Conservation (phyloP, 2,329 filamentous ascomycete genomes). For the Stagonosporopsis vannaccii region DNA sequence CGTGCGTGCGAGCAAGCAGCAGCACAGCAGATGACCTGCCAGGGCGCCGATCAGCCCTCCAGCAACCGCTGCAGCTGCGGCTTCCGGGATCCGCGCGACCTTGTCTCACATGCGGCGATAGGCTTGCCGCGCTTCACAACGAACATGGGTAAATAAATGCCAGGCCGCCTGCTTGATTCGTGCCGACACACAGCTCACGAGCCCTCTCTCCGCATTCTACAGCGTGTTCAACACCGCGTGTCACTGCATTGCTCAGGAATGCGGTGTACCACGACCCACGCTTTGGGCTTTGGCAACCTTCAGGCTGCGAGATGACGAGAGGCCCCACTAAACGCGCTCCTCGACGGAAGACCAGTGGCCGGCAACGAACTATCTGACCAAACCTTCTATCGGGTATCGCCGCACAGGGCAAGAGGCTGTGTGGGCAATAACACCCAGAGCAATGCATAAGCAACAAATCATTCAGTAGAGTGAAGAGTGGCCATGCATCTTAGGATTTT, state of each 20-base stretch:
- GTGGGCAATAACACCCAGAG: too few species aligned
- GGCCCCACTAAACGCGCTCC: neutral
- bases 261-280: neutral
- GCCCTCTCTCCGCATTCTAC: conserved; percentile 4
- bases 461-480: too few species aligned
- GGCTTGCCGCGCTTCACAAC: neutral
- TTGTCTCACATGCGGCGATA: conserved; percentile 12
- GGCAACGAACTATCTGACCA: neutral
- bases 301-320: conserved; percentile 4
- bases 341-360: neutral
- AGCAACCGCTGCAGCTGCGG: conserved; percentile 7
- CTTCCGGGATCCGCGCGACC: conserved; percentile 10
- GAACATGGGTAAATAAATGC: neutral
- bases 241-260: conserved; percentile 13
- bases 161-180: neutral
- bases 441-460: too few species aligned
- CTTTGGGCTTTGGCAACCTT: neutral
- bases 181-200: conserved; percentile 1
- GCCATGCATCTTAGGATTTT: too few species aligned
- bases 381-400: too few species aligned
- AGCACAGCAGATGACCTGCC: conserved; percentile 35
- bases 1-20: conserved; percentile 21
- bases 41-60: conserved; percentile 13
- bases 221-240: conserved; percentile 3
- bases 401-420: too few species aligned